Evolutionary conservation across 2,329 filamentous ascomycete genomes (phyloP), one percentile per base, ranked within the genome.

Genomic region (Grosmannia serpens): DNA sequence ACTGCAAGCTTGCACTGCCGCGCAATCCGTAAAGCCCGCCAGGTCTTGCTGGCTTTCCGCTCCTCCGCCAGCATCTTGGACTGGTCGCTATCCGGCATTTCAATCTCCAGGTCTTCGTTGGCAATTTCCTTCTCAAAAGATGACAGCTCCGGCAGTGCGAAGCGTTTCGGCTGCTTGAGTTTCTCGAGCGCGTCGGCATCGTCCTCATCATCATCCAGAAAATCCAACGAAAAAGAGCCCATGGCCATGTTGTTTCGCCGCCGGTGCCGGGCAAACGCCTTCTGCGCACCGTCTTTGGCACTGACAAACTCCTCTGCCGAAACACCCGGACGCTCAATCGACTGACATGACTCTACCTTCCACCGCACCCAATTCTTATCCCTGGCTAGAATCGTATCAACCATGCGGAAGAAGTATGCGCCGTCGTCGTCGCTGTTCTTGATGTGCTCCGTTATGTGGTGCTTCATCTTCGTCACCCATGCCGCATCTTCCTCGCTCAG

Each of bases 351-450:
- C 70, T 96, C 91, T 61, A 92, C 86, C 74, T 99, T 99, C 94
- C 94, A 99, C 62, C 91, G 87, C 51, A 95, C 91, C 95, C 95
- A 99, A 69, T 97, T 96, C 76, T 96, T 97, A 71, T 99, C 94
- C 62, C 94, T 82, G 27, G 90, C 89, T 33, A 99, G 82, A 35
- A 99, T 92, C 15, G 91, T 97, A 70, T 97, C 92, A 35, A 99
- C 91, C 83, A 97, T 95, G 46, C 94, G 87, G 72, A 91, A 88
- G 71, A 97, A 99, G 71, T 95, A 95, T 63, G 89, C 88, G 33
- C 94, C 94, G 67, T 95, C 91, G 4, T 33, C n/a, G 49, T 79
- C 74, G 24, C 89, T 89, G 65, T 86, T 80, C 68, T 88, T 87
- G 59, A 99, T 80, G 71, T 96, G 96, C 60, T 84, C 83, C 60